These are phyloP conservation scores for Penicillium psychrofluorescens DNA, from an alignment of 495 filamentous ascomycete species.

Conservation along the genomic window DNA sequence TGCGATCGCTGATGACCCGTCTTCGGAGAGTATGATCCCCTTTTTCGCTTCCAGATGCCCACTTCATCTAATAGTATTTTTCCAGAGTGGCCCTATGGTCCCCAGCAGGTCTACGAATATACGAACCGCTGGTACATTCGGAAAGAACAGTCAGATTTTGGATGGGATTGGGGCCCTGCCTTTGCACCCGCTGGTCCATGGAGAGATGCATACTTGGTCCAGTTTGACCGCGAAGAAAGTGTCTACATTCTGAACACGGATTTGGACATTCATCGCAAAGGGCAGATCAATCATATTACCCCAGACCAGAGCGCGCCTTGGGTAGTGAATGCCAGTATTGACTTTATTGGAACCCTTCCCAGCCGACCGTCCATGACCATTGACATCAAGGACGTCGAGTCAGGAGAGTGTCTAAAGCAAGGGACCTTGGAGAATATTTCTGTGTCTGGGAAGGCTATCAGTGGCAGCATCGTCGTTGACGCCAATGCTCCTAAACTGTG, in stretches of 20 bases:
- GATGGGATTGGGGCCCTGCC: constrained; percentile 66
- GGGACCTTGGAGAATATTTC: constrained; percentile 38
- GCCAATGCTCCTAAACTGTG: constrained; percentile 47
- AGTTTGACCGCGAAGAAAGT: constrained; percentile 35
- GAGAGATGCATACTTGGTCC: constrained; percentile 54
- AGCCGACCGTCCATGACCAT: constrained; percentile 40
- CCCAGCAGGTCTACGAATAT: constrained; percentile 40
- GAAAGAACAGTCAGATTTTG: constrained; percentile 65
- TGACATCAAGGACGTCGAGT: constrained; percentile 42
- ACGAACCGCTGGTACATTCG: constrained; percentile 55
- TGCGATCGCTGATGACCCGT: constrained; percentile 46
- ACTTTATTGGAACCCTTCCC: constrained; percentile 50
- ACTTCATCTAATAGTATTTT: neutral
- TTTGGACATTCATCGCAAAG: constrained; percentile 53
- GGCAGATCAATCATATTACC: constrained; percentile 52
- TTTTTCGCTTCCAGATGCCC: neutral
- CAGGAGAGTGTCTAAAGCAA: constrained; percentile 38
- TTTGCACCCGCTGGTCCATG: constrained; percentile 62
- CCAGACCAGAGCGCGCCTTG: constrained; percentile 56
- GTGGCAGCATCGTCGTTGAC: constrained; percentile 40
- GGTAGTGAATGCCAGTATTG: constrained; percentile 64
- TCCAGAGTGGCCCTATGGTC: constrained; percentile 37
- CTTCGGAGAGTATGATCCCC: constrained; percentile 36
- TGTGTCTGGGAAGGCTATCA: constrained; percentile 39
- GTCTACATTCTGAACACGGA: constrained; percentile 52